These are phyloP conservation scores for Amphibolis antarctica DNA, from an alignment of 106 monocot species.

Conservation along the genomic window DNA sequence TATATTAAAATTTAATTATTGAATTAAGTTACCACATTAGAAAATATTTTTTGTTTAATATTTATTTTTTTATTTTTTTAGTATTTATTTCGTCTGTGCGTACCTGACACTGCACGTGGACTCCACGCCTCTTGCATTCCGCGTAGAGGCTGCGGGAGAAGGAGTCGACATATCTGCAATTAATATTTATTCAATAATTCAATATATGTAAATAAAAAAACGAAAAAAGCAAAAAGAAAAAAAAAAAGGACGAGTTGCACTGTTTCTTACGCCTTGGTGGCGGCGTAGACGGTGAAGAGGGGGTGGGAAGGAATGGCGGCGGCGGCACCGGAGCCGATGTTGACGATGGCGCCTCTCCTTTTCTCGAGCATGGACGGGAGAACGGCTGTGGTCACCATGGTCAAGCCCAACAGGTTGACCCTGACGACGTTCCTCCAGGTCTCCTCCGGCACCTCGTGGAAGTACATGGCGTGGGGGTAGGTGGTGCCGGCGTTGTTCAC, in stretches of 20 bases:
- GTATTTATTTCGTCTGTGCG: too few species aligned
- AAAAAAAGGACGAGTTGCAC: background rate
- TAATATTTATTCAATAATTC: background rate
- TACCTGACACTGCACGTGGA: slow-evolving; percentile 61
- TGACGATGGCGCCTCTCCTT: slow-evolving; percentile 57
- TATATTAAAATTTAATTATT: too few species aligned
- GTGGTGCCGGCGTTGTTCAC: slow-evolving; percentile 76
- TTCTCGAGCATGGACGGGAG: slow-evolving; percentile 61
- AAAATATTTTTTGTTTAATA: too few species aligned
- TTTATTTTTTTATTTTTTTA: too few species aligned
- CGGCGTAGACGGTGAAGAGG: slow-evolving; percentile 65
- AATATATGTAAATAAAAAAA: background rate
- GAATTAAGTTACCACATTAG: too few species aligned
- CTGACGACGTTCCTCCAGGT: slow-evolving; percentile 37
- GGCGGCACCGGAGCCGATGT: slow-evolving; percentile 65
- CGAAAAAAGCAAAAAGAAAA: background rate
- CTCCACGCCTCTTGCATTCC: slow-evolving; percentile 64
- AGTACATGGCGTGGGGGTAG: slow-evolving; percentile 54
- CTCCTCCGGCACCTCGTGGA: slow-evolving; percentile 75
- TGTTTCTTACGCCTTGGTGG: slow-evolving; percentile 80
- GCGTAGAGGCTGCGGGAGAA: slow-evolving; percentile 73
- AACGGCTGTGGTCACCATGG: slow-evolving; percentile 56
- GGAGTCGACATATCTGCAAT: slow-evolving; percentile 51
- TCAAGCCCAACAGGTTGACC: slow-evolving; percentile 72
- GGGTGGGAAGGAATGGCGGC: slow-evolving; percentile 66